Base-by-base conservation (phyloP, 257 asterid species). In the Plantago major region DNA sequence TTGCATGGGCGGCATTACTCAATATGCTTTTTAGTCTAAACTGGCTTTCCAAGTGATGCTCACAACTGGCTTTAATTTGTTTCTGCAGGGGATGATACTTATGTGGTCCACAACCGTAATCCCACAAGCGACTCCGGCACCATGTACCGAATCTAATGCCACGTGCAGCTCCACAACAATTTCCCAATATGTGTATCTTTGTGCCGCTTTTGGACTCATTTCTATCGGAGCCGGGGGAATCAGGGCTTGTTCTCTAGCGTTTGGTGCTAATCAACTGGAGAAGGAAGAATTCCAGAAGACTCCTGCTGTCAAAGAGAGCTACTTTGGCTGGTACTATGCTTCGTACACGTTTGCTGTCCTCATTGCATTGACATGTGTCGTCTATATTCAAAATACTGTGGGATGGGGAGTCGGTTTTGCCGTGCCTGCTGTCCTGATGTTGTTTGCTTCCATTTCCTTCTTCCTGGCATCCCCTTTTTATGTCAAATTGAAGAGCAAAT, bases 401-500 rank as follows among this genome's bases (percentile, higher is more conserved):
- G 97, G 96, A 60, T 90, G 95, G 95, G 58, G 64, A 37, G 43
- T 90, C 7, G 97, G 97, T 11, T 87, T 82, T 38, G 95, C 86
- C 0, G 78, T 82, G 53, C 84, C 91, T 0, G 76, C 68, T 18
- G 30, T 74, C 55, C 71, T 89, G 22, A 72, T 81, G 84, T 56
- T 78, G 13, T 13, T 70, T 1, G 74, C 86, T 9, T 53, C 72
- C 30, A 30, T 64, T 47, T 57, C 72, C 11, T 84, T 86, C 74
- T 81, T 74, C 28, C 40, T 74, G 68, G 97, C 84, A 11, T 77
- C 90, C 55, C 52, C 77, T 0, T 78, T 76, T 40, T 89, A 84
- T 28, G 79, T 84, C 48, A 80, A 74, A 38, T 46, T 71, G 63
- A 77, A 79, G 76, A 45, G 81, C 49, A 70, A 69, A 45, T 55